Evolutionary conservation across 192 early-diverging fungal genomes (phyloP), one percentile per base, ranked within the genome.

Genomic region (Coemansia sp.): DNA sequence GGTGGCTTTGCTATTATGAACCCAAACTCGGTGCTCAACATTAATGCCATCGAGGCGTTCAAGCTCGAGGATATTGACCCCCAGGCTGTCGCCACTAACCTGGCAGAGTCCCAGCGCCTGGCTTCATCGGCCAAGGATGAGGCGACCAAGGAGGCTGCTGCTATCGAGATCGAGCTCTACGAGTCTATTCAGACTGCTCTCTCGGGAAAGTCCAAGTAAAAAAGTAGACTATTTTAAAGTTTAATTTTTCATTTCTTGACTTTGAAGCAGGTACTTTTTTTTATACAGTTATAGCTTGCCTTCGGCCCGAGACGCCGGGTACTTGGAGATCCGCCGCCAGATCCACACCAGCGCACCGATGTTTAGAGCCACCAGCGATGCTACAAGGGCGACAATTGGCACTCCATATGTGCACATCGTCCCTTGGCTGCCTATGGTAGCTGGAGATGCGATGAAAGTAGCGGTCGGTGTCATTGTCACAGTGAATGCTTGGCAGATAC

Each of bases 1-100:
- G 97, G 97, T 67, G 97, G 97, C 27, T 99, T 99, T 78, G 94
- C 95, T 58, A 89, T 91, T 68, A 91, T 99, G 85, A 96, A 99
- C 89, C 90, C 94, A 54, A 94, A 99, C 84, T 97, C 94, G 12
- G 86, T 92, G 47, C 86, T 98, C 62, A 96, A 98, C 90, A 95
- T 99, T 83, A 98, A 96, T 76, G 97, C 95, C 54, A 84, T 95
- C 24, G 97, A 99, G 85, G 97, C 96, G 31, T 88, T 93, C 74
- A 83, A 91, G 42, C 74, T 99, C 12, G 93, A 94, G 64, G 89
- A 98, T 31, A 84, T 99, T 73, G 94, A 94, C 62, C 58, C 83
- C 38, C 93, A 95, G 68, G 68, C 92, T 40, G 87, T 94, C 43
- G 87, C 88, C 59, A 47, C 87, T 43, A 89, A 89, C 72, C 71